These are phyloP conservation scores for Hysterium pulicare DNA, from an alignment of 2,329 filamentous ascomycete species.

Conservation along the genomic window DNA sequence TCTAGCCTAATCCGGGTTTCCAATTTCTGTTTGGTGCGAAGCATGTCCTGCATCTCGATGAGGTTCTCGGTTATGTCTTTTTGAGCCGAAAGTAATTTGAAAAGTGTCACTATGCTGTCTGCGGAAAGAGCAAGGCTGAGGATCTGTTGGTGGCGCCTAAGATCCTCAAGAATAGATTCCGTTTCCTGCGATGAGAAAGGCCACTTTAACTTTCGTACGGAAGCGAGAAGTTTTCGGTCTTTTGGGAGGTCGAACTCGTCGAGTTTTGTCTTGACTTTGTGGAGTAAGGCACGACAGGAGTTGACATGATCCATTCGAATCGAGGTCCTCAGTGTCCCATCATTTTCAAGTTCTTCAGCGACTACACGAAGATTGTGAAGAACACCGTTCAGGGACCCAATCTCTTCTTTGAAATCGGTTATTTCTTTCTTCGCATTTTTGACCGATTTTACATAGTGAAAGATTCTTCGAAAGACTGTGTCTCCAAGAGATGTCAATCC, in stretches of 20 bases:
- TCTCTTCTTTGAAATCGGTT: constrained; percentile 8
- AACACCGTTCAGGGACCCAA: constrained; percentile 6
- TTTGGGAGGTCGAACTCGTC: too few relatives aligned
- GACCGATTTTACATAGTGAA: constrained; percentile 9
- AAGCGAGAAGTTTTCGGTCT: neutral
- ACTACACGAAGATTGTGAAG: constrained; percentile 10
- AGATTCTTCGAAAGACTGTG: constrained; percentile 10
- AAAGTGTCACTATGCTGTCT: constrained; percentile 6
- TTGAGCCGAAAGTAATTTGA: constrained; percentile 4
- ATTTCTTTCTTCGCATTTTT: constrained; percentile 12
- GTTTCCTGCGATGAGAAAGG: constrained; percentile 7
- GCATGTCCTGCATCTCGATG: neutral
- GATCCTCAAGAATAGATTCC: neutral
- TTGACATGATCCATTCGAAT: constrained; percentile 10
- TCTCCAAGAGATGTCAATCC: constrained; percentile 12
- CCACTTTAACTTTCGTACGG: constrained; percentile 2
- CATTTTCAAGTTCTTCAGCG: constrained; percentile 10
- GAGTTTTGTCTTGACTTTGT: constrained; percentile 7
- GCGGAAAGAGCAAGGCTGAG: constrained; percentile 5
- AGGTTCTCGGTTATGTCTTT: constrained; percentile 2
- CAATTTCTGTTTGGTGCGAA: constrained; percentile 4
- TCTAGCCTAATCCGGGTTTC: constrained; percentile 7
- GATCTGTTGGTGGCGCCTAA: neutral
- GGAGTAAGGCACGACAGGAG: constrained; percentile 6
- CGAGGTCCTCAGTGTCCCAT: neutral